A percentile compares a stretch with the other conserved stretches of the same genome.
Evolutionary conservation across 805 yeast species (phyloP).

Genomic region (Lachancea meyersii): DNA sequence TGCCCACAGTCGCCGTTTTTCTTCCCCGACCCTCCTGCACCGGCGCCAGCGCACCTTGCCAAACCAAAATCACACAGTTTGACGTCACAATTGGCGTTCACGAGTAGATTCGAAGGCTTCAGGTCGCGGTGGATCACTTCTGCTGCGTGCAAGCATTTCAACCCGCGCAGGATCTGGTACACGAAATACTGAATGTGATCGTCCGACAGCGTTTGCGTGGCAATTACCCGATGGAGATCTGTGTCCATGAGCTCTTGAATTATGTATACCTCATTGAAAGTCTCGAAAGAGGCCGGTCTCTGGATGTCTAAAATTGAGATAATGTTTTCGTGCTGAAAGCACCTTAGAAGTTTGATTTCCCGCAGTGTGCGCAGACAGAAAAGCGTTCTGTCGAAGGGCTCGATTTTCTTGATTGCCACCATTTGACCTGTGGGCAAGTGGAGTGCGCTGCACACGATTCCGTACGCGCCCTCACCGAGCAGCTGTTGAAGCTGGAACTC

Average conservation of each 20-base stretch:
- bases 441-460: constrained; percentile 83
- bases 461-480: constrained; percentile 95
- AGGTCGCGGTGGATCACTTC: constrained; percentile 89
- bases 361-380: constrained; percentile 84
- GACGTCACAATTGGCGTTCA: constrained; percentile 89
- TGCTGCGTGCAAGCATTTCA: constrained; percentile 89
- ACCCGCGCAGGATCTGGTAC: constrained; percentile 84
- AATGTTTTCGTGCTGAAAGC: constrained; percentile 91
- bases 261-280: constrained; percentile 80
- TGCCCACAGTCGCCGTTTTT: constrained; percentile 19
- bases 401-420: constrained; percentile 94
- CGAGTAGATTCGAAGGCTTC: constrained; percentile 79
- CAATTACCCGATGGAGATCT: constrained; percentile 73
- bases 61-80: constrained; percentile 93
- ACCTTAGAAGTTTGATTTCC: constrained; percentile 80
- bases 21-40: constrained; percentile 12
- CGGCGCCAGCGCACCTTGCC: constrained; percentile 44
- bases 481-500: constrained; percentile 80
- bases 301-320: constrained; percentile 86
- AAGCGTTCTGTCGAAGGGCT: constrained; percentile 85
- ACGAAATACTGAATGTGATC: constrained; percentile 92
- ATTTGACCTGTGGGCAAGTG: constrained; percentile 80
- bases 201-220: constrained; percentile 77
- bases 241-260: constrained; percentile 88
- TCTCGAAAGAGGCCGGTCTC: constrained; percentile 67